Conservation (phyloP, 805 yeast species). For the Tetrapisispora pingtungensis region DNA sequence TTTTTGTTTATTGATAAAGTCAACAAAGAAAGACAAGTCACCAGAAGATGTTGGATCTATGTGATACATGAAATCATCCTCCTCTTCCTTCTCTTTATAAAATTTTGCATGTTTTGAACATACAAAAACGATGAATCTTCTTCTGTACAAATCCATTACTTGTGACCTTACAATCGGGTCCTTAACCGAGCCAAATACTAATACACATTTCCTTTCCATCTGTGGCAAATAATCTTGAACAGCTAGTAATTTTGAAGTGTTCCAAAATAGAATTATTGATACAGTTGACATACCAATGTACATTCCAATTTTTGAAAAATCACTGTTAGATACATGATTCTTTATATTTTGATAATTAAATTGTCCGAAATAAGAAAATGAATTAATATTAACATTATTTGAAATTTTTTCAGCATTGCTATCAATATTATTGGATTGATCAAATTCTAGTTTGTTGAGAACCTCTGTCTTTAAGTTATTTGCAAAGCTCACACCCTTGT, state of each 20-base stretch:
- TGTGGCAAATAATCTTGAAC: conserved; percentile 14
- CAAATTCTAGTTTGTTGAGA: conserved; percentile 4
- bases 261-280: conserved; percentile 1
- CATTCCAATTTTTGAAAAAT: neutral
- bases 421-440: neutral
- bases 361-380: neutral
- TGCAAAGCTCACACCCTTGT: conserved; percentile 7
- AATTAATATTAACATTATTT: neutral
- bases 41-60: conserved; percentile 17
- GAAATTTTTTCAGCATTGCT: neutral
- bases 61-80: conserved; percentile 20
- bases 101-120: conserved; percentile 21
- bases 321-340: neutral
- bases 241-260: conserved; percentile 3
- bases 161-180: conserved; percentile 30
- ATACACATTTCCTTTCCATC: conserved; percentile 11
- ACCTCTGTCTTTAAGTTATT: conserved; percentile 7
- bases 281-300: conserved; percentile 1
- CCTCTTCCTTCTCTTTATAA: conserved; percentile 19
- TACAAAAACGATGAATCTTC: conserved; percentile 26
- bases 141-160: conserved; percentile 28
- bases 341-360: neutral
- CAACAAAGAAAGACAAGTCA: conserved; percentile 16
- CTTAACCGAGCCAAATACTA: conserved; percentile 27
- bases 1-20: conserved; percentile 9